Base-by-base conservation (phyloP, 805 yeast species). In the Hanseniaspora lindneri region DNA sequence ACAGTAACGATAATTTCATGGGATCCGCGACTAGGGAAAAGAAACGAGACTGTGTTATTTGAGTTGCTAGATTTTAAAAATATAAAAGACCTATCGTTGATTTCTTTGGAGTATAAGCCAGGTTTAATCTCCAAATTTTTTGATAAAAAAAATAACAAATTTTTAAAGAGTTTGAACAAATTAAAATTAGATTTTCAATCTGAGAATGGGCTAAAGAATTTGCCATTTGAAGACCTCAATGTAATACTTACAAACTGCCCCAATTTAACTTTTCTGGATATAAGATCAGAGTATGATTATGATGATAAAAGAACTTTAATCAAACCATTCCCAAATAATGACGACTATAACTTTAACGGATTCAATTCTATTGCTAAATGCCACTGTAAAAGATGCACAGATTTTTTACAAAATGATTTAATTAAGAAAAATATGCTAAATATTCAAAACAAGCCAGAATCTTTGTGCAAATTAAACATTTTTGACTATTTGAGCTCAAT, bases 1-100 rank as follows among this genome's bases (percentile, higher is more conserved):
- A 60, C 63, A 0, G 54, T 69, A 27, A 68, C 73, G 0, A 60
- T 69, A 3, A 67, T 69, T 4, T 69, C 73, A 3, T 69, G 73
- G 73, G 65, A 61, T 53, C 70, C 67, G 44, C 56, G 60, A n/a
- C 49, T 60, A 16, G 52, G 56, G 14, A 56, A 62, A n/a, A 56
- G 66, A 42, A 63, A 60, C 44, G 52, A 61, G 23, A 64, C 64
- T 47, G 64, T 64, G 58, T 55, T 66, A 33, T 64, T 58, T 39
- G 65, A 67, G 50, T 66, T 69, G 56, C 53, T 57, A 24, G 66
- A 62, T n/a, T 69, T 69, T 43, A 50, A 51, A 2, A 54, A 60
- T 44, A 49, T 69, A 7, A 64, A 66, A 50, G 72, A 68, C 51
- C 54, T 69, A 16, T 66, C 73, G 1, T 55, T 69, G 47, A 68